Percentiles rank a stretch among this genome's conserved stretches.
Conservation (phyloP, 2,329 filamentous ascomycete species). For the Botrytis cinerea region DNA sequence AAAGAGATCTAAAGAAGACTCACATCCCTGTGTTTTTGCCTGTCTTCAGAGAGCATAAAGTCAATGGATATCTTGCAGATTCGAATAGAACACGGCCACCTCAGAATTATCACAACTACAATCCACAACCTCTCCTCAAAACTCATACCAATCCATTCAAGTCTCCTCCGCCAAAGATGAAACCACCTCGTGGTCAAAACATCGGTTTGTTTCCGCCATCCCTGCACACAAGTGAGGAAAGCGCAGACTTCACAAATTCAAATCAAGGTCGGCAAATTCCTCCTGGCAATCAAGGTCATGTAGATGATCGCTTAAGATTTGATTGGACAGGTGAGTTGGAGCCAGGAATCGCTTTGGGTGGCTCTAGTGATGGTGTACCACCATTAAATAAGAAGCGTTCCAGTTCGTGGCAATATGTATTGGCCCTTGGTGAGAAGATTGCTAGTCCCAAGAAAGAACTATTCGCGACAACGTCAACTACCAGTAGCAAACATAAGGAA, state of each 20-base stretch:
- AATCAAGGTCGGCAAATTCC: slow-evolving; percentile 17
- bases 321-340: slow-evolving; percentile 33
- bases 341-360: slow-evolving; percentile 26
- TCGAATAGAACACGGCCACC: slow-evolving; percentile 33
- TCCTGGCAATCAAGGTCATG: slow-evolving; percentile 1
- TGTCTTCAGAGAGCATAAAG: slow-evolving; percentile 34
- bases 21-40: slow-evolving; percentile 37
- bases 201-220: slow-evolving; percentile 23
- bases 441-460: neutral
- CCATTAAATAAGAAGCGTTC: slow-evolving; percentile 24
- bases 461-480: neutral
- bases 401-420: slow-evolving; percentile 30
- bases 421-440: slow-evolving; percentile 27
- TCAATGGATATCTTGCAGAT: slow-evolving; percentile 40
- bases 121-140: slow-evolving; percentile 31
- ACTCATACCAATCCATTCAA: slow-evolving; percentile 39
- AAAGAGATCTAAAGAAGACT: slow-evolving; percentile 36
- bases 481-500: neutral
- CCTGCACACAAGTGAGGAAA: slow-evolving; percentile 23
- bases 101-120: slow-evolving; percentile 23
- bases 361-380: neutral
- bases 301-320: slow-evolving; percentile 18
- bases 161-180: slow-evolving; percentile 34
- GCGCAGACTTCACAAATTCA: slow-evolving; percentile 21
- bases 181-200: slow-evolving; percentile 19